Conservation (phyloP, 2,329 filamentous ascomycete species). For the Cercospora canescens region DNA sequence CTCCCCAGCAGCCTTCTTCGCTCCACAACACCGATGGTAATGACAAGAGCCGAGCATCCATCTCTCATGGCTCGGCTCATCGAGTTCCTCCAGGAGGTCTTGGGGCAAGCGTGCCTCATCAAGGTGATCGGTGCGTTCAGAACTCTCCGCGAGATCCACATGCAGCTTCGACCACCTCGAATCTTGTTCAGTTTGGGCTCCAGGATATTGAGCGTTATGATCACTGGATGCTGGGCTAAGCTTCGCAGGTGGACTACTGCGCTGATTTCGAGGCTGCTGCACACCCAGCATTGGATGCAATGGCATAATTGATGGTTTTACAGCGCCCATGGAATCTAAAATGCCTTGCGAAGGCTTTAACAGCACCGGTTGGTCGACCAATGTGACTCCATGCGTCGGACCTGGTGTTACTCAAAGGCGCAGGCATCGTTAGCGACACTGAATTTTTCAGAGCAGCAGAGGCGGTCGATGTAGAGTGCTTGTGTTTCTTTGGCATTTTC, state of each 20-base stretch:
- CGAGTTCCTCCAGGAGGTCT: not conserved
- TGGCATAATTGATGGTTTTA: too few relatives aligned
- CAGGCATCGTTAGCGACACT: too few relatives aligned
- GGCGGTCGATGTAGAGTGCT: not conserved
- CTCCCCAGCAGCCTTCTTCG: not conserved
- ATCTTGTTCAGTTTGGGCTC: not conserved
- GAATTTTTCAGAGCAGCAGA: too few relatives aligned
- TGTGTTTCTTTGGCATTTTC: not conserved
- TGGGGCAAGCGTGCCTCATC: not conserved
- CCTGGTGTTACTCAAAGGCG: too few relatives aligned
- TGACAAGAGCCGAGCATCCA: not conserved
- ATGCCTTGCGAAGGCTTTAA: too few relatives aligned
- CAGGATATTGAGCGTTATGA: not conserved
- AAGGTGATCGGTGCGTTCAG: not conserved
- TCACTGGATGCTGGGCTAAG: not conserved
- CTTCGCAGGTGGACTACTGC: not conserved
- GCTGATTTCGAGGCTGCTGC: too few relatives aligned
- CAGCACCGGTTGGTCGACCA: too few relatives aligned
- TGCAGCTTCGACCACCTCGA: not conserved
- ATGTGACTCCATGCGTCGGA: too few relatives aligned
- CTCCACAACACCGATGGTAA: constrained; percentile 1
- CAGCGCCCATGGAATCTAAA: too few relatives aligned
- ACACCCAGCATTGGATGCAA: too few relatives aligned
- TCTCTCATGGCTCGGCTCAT: not conserved
- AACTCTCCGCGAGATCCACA: not conserved